Percentiles rank a stretch among this genome's conserved stretches.
These are phyloP conservation scores for Pseudonitzschia multiseries DNA, from an alignment of 108 stramenopile genomes.

Conservation along the genomic window DNA sequence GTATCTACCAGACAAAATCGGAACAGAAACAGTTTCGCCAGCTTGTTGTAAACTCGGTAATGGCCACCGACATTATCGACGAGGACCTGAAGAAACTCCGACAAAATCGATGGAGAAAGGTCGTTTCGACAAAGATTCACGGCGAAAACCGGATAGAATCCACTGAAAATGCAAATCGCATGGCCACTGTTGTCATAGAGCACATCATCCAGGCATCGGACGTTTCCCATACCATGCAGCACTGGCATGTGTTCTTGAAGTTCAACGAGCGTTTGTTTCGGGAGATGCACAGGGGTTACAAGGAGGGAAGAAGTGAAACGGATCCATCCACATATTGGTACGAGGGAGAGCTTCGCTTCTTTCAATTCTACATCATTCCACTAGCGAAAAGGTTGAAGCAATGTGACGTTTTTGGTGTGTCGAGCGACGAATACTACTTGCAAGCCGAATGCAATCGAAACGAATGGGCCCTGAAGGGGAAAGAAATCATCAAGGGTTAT, in stretches of 20 bases:
- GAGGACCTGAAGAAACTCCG: slow-evolving; percentile 19
- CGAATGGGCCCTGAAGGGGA: slow-evolving; percentile 13
- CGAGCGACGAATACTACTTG: slow-evolving; percentile 6
- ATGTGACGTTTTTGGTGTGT: slow-evolving; percentile 13
- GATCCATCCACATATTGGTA: slow-evolving; percentile 24
- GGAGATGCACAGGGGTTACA: slow-evolving; percentile 29
- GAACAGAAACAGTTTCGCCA: slow-evolving; percentile 55
- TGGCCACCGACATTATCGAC: slow-evolving; percentile 25
- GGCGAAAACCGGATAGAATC: neutral
- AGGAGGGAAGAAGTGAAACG: slow-evolving; percentile 25
- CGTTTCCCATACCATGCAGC: slow-evolving; percentile 50
- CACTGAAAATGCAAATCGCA: slow-evolving; percentile 22
- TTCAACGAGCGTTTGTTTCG: slow-evolving; percentile 41
- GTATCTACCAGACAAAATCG: slow-evolving; percentile 30
- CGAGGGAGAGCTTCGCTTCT: slow-evolving; percentile 8
- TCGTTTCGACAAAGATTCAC: neutral
- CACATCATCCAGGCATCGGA: slow-evolving; percentile 49
- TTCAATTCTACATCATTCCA: slow-evolving; percentile 15
- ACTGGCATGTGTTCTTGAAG: slow-evolving; percentile 39
- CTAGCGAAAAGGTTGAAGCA: neutral
- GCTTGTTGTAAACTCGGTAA: slow-evolving; percentile 51
- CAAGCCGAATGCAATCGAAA: neutral
- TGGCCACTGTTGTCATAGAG: slow-evolving; percentile 41
- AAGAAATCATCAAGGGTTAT: slow-evolving; percentile 1
- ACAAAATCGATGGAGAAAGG: slow-evolving; percentile 20